Conservation (phyloP, 352 stramenopile species). For the Phytophthora constricta region DNA sequence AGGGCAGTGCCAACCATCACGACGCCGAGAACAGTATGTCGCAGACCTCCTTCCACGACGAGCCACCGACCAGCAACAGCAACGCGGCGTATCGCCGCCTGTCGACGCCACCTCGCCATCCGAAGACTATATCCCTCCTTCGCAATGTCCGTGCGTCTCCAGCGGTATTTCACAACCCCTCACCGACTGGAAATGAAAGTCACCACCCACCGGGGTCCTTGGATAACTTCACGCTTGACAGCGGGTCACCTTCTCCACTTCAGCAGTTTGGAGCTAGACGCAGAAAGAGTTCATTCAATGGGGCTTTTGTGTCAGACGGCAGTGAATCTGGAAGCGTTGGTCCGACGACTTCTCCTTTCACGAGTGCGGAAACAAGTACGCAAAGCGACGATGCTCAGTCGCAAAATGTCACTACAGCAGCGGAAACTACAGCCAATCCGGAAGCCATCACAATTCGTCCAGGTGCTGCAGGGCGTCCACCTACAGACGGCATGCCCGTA, state of each 20-base stretch:
- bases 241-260: slow-evolving; percentile 8
- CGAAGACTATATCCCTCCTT: slow-evolving; percentile 60
- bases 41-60: slow-evolving; percentile 48
- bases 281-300: slow-evolving; percentile 54
- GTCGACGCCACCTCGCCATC: slow-evolving; percentile 75
- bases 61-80: slow-evolving; percentile 35
- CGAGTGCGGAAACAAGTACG: slow-evolving; percentile 6
- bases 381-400: background rate
- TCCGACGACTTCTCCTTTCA: slow-evolving; percentile 37
- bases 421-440: slow-evolving; percentile 7
- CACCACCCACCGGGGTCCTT: slow-evolving; percentile 51
- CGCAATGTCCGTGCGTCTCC: slow-evolving; percentile 46
- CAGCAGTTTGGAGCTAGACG: slow-evolving; percentile 26
- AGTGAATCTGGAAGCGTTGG: slow-evolving; percentile 11
- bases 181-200: slow-evolving; percentile 29
- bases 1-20: slow-evolving; percentile 33
- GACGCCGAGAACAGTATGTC: slow-evolving; percentile 42
- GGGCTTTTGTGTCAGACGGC: slow-evolving; percentile 47
- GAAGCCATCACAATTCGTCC: slow-evolving; percentile 25
- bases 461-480: slow-evolving; percentile 1
- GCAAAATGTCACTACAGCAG: background rate
- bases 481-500: slow-evolving; percentile 29
- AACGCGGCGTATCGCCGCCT: slow-evolving; percentile 45
- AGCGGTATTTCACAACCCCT: slow-evolving; percentile 29
- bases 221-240: slow-evolving; percentile 76